Evolutionary conservation across 2,329 filamentous ascomycete species (phyloP), one percentile per base, ranked within the genome.

Genomic region (Pseudogymnoascus verrucosus): DNA sequence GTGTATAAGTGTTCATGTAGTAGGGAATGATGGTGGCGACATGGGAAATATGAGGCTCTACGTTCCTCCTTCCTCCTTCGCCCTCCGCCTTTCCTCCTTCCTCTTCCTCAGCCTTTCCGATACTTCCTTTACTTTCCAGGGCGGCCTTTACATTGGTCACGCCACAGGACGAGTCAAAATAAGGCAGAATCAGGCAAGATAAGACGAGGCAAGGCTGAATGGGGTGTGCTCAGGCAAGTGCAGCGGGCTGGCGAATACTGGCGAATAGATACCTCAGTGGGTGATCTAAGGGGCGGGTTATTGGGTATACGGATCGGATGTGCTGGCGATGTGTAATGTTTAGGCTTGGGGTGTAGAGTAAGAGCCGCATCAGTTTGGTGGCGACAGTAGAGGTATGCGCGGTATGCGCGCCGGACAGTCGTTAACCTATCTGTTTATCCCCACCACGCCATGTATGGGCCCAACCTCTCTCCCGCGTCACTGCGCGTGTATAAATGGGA

Each of bases 21-120:
- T 12, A 57, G 10, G 26, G 28, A 57, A 57, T 19, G 16, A 21
- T 10, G n/a, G 51, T 57, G 51, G 51, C 51, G 51, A 57, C 51
- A 57, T 57, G 51, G 51, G 51, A 57, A 6, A 57, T 36, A 57
- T 57, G 51, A 57, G 51, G 51, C 51, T 36, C 51, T 57, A 57
- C 28, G 51, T 57, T 36, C 28, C 47, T 57, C 11, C 42, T 23
- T 14, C 7, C 8, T 31, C 36, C 36, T 39, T 39, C 5, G 36
- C 14, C 36, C 39, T 40, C 19, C 39, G 7, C n/a, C 42, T 16
- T 47, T 23, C 51, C 28, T 34, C 28, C 28, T 31, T 19, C 26
- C 26, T 57, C 47, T n/a, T 51, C 23, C 14, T 31, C 16, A 57
- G 51, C 28, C 26, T n/a, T 57, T 57, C 51, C 51, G 28, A n/a